A percentile compares a stretch with the other conserved stretches of the same genome.
Conservation (phyloP, 176 grass and related monocot species). For the Rhynchospora pubera region DNA sequence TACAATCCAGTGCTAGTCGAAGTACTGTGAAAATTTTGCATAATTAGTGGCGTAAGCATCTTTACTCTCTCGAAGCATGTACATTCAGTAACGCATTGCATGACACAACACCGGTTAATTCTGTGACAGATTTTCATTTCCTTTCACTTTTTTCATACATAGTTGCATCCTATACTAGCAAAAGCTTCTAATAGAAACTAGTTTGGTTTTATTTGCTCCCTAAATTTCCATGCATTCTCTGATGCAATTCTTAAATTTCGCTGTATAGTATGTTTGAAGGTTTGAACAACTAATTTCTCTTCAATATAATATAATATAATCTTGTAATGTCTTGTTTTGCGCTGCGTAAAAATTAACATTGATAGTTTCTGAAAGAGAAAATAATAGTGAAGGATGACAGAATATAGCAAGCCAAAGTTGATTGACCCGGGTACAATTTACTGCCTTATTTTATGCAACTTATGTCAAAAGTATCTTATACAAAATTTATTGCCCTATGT, state of each 20-base stretch:
- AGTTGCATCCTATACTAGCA: too few species aligned
- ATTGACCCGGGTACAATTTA: background rate
- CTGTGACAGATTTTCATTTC: too few species aligned
- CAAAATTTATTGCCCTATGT: background rate
- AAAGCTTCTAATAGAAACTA: too few species aligned
- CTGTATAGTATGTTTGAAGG: background rate
- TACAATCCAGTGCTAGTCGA: too few species aligned
- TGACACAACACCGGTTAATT: too few species aligned
- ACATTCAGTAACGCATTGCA: too few species aligned
- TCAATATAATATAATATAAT: background rate
- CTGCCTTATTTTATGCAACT: background rate
- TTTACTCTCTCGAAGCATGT: too few species aligned
- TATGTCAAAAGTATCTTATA: background rate
- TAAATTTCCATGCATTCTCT: background rate
- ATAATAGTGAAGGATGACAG: background rate
- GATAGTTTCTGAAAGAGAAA: too few species aligned
- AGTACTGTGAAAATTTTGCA: too few species aligned
- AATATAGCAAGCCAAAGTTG: background rate
- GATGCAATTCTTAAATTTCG: background rate
- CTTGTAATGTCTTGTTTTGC: background rate
- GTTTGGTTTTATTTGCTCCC: too few species aligned
- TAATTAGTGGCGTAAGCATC: too few species aligned
- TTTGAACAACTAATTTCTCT: background rate
- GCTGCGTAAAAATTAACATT: background rate
- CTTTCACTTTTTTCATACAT: too few species aligned